A percentile compares a stretch with the other conserved stretches of the same genome.
Conservation (phyloP, 495 filamentous ascomycete species). For the Aspergillus heteromorphus region DNA sequence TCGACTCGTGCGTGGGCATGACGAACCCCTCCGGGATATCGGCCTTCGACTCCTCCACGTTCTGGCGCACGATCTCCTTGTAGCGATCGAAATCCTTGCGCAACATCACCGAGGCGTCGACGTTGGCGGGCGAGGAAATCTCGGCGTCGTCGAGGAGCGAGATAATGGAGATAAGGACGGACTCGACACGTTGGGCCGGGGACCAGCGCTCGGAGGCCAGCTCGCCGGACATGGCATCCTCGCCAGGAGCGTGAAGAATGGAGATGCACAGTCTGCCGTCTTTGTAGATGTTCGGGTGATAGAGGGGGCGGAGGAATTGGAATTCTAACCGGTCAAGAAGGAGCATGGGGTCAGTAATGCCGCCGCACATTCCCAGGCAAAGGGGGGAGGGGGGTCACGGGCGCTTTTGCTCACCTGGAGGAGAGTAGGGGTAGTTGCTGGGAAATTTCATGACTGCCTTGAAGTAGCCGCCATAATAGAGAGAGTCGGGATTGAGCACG, state of each 20-base stretch:
- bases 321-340: conserved; percentile 50
- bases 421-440: conserved; percentile 81
- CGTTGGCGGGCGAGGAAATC: conserved; percentile 87
- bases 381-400: neutral
- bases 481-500: conserved; percentile 84
- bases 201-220: conserved; percentile 86
- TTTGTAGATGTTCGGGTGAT: conserved; percentile 89
- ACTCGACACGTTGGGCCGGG: conserved; percentile 86
- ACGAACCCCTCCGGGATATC: conserved; percentile 77
- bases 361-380: neutral
- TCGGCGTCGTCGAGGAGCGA: conserved; percentile 94
- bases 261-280: conserved; percentile 94
- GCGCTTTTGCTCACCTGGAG: conserved; percentile 51
- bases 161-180: conserved; percentile 85
- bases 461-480: conserved; percentile 92
- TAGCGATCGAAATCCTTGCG: conserved; percentile 65
- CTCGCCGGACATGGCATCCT: conserved; percentile 89
- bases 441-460: conserved; percentile 84
- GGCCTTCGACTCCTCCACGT: conserved; percentile 66
- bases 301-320: conserved; percentile 73
- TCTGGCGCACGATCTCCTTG: conserved; percentile 59
- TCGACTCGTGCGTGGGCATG: conserved; percentile 70
- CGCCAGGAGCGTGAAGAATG: conserved; percentile 87
- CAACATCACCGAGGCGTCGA: conserved; percentile 84
- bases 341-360: conserved; percentile 2